These are phyloP conservation scores for Sphagnum tenellum DNA, from an alignment of 225 moss, liverwort and hornwort genomes.

Conservation along the genomic window DNA sequence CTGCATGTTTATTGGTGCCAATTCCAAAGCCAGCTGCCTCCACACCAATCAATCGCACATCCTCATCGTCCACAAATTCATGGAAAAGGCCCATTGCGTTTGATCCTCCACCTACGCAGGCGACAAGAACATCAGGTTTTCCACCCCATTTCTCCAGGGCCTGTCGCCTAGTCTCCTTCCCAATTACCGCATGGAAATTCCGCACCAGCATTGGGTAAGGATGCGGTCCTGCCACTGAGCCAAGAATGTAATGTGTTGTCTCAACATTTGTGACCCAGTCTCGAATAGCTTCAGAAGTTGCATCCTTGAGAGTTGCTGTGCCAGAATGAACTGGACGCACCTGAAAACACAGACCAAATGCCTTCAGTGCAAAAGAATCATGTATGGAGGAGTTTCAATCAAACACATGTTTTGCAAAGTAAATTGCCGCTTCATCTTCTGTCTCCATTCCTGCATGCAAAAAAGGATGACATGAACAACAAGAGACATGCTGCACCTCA, in stretches of 20 bases:
- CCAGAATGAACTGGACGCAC: conserved; percentile 81
- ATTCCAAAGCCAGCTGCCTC: conserved; percentile 89
- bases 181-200: conserved; percentile 84
- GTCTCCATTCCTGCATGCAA: no score
- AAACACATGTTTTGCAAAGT: no score
- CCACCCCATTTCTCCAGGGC: conserved; percentile 97
- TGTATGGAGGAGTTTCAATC: no score
- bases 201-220: conserved; percentile 97
- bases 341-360: conserved; percentile 15
- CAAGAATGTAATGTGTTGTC: conserved; percentile 91
- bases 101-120: conserved; percentile 94
- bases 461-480: no score
- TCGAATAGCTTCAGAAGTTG: conserved; percentile 92
- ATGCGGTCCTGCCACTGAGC: conserved; percentile 94
- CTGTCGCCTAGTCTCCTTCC: conserved; percentile 81
- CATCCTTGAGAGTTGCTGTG: conserved; percentile 90
- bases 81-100: conserved; percentile 98
- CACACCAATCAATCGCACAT: conserved; percentile 78
- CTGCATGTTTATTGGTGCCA: conserved; percentile 68
- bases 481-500: conserved; percentile 38
- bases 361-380: no score
- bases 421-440: no score
- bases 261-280: conserved; percentile 99
- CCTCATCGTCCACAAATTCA: conserved; percentile 82
- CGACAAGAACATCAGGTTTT: conserved; percentile 83